Conservation (phyloP, 2,329 filamentous ascomycete species). For the Endoconidiophora laricicola region DNA sequence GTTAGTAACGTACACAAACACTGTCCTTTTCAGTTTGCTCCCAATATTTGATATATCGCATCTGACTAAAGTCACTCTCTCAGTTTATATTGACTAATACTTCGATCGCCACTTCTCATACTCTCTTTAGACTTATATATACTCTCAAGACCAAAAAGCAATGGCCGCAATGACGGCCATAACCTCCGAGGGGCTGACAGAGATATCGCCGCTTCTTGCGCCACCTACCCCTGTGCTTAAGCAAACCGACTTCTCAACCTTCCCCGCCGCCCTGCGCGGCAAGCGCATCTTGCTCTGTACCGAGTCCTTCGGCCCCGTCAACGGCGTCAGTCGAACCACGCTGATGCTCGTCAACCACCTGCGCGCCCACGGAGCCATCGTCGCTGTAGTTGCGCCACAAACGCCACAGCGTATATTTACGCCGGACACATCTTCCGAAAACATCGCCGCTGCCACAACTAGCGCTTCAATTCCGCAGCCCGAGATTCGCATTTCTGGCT, state of each 20-base stretch:
- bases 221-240: background rate
- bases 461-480: slow-evolving; percentile 14
- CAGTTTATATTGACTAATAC: too few relatives aligned
- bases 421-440: slow-evolving; percentile 16
- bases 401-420: slow-evolving; percentile 38
- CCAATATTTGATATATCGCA: too few relatives aligned
- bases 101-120: too few relatives aligned
- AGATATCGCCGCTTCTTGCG: background rate
- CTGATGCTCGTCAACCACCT: slow-evolving; percentile 53
- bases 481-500: slow-evolving; percentile 46
- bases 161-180: background rate
- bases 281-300: slow-evolving; percentile 51
- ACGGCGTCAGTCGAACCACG: slow-evolving; percentile 56
- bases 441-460: slow-evolving; percentile 14
- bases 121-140: too few relatives aligned
- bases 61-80: too few relatives aligned
- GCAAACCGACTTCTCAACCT: slow-evolving; percentile 26
- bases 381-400: slow-evolving; percentile 50
- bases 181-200: background rate
- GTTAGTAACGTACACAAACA: too few relatives aligned
- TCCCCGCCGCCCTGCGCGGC: slow-evolving; percentile 34
- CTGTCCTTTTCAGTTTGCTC: too few relatives aligned
- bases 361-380: slow-evolving; percentile 42
- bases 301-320: slow-evolving; percentile 56
- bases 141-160: background rate